phyloP scores from a whole-genome alignment of 768 basidiomycete genomes.

The Suillus brevipes region DNA sequence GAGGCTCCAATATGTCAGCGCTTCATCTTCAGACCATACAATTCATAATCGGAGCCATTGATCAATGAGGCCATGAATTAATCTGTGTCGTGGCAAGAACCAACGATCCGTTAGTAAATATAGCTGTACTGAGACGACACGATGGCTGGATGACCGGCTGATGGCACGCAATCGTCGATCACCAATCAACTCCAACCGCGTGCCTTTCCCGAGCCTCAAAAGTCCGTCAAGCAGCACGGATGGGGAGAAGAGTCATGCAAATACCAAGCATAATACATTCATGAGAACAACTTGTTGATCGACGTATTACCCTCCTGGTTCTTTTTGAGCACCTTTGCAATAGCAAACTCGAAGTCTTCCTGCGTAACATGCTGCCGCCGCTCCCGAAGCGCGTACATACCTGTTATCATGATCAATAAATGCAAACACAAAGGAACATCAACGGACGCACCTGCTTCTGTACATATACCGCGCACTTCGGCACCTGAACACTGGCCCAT shows the following conservation, averaged over 20 bases:
- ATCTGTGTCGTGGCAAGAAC: background rate
- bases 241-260: conserved; percentile 1
- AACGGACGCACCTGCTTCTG: conserved; percentile 76
- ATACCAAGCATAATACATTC: conserved; percentile 27
- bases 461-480: conserved; percentile 96
- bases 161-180: background rate
- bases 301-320: conserved; percentile 94
- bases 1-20: background rate
- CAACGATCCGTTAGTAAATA: background rate
- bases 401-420: conserved; percentile 35
- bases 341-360: conserved; percentile 98
- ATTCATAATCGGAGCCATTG: background rate
- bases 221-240: background rate
- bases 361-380: conserved; percentile 96
- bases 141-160: background rate
- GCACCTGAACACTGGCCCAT: conserved; percentile 99
- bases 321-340: conserved; percentile 97
- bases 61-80: background rate
- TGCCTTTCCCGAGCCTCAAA: background rate
- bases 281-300: conserved; percentile 92
- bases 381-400: conserved; percentile 97
- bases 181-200: background rate
- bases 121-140: background rate
- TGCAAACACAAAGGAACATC: background rate
- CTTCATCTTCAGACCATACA: background rate